Base-by-base conservation (phyloP, 2,329 filamentous ascomycete genomes). In the Raffaelea ambrosiae region DNA sequence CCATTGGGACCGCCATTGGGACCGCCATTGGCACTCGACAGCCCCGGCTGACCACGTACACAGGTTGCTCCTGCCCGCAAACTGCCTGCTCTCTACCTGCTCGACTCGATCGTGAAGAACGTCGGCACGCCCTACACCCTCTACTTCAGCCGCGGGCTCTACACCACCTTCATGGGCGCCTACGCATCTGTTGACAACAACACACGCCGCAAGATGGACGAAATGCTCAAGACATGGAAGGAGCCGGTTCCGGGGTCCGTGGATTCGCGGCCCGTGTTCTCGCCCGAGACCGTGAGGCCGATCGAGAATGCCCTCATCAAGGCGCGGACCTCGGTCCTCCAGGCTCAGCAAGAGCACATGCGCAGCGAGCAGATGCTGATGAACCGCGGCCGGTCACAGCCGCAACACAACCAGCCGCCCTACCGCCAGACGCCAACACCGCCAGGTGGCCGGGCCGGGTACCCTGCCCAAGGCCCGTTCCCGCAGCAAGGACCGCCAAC, bases 31-130 rank as follows among this genome's bases (percentile, higher is more conserved):
- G 18, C 38, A n/a, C 26, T 29, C 7, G 7, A 7, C 26, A 13
- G 26, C 26, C 13, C 26, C 13, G 26, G 26, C 26, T 63, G 51
- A 63, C 57, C 22, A 7, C 10, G 3, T 20, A 44, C 39, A 55
- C 67, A 98, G 93, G 88, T 86, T 47, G 80, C 88, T 41, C 89
- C 93, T 36, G 77, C 81, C 52, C 90, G 89, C 65, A 98, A 97
- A 62, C 73, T 98, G 3, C 90, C 93, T 18, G 88, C 93, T n/a
- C 76, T 98, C 23, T 98, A 97, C 68, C 88, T 98, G 55, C 83
- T 98, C 61, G 93, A 98, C 68, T 97, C 91, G 16, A 91, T 98
- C 52, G 90, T 95, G 62, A 98, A 98, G 68, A 97, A 98, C 71
- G 89, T 98, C 53, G 93, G 93, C 52, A 96, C 91, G 1, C 93